Conservation (phyloP, 2,329 filamentous ascomycete genomes). For the Epichloe sibirici region DNA sequence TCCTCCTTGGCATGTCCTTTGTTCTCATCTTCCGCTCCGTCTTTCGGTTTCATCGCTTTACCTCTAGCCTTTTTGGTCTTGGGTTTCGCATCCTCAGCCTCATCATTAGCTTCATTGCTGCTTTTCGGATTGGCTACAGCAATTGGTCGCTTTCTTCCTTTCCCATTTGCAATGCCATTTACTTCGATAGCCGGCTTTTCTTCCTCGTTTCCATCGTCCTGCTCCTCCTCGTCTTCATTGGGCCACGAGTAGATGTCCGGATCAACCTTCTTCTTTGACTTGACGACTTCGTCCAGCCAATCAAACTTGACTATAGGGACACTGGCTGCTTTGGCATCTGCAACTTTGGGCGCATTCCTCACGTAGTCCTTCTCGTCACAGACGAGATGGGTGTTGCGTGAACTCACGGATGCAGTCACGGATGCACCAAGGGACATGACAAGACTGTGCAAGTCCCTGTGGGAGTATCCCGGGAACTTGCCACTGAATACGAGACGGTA, state of each 20-base stretch:
- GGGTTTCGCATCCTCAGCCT: constrained; percentile 9
- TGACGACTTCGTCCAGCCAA: constrained; percentile 50
- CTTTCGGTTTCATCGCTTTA: constrained; percentile 9
- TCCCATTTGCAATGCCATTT: constrained; percentile 13
- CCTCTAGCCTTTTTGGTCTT: constrained; percentile 19
- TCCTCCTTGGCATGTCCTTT: constrained; percentile 22
- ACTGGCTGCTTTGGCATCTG: constrained; percentile 30
- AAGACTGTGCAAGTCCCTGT: constrained; percentile 33
- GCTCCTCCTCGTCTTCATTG: neutral
- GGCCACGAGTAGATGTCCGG: constrained; percentile 16
- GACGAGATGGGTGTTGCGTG: constrained; percentile 43
- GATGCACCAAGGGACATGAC: constrained; percentile 37
- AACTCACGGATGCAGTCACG: constrained; percentile 33
- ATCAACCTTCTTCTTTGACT: constrained; percentile 13
- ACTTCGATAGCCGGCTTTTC: constrained; percentile 1
- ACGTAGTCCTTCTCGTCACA: constrained; percentile 40
- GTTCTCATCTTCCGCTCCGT: constrained; percentile 27
- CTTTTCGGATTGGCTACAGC: constrained; percentile 10
- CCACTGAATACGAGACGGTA: constrained; percentile 47
- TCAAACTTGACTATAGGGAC: constrained; percentile 44
- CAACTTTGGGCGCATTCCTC: constrained; percentile 38
- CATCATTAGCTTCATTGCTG: constrained; percentile 13
- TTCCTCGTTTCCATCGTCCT: constrained; percentile 4
- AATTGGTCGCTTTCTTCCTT: constrained; percentile 16
- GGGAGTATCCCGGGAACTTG: constrained; percentile 42